Evolutionary conservation across 140 eudicot genomes (phyloP), one percentile per base, ranked within the genome.

Genomic region (Bidens hawaiensis): DNA sequence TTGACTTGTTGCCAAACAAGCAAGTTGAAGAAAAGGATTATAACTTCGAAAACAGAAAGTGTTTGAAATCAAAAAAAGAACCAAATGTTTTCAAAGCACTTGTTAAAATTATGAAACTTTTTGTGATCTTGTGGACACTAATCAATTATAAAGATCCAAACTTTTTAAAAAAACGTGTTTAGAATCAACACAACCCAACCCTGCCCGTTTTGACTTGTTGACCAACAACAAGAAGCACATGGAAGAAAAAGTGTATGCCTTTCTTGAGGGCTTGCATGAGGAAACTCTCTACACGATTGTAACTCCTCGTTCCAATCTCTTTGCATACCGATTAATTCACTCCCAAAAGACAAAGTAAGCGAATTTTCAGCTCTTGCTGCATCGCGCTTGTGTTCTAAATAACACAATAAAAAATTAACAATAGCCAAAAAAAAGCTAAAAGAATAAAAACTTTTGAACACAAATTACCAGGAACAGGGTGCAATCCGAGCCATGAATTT

Each of bases 251-350:
- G 7, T 12, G 11, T 5, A 56, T 67, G 87, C 99, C 97, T 83
- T 80, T 94, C 99, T 79, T 83, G 99, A 62, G 88, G 86, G 38
- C 78, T 81, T 48, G 90, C 65, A 77, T 83, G 99, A 7, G 99
- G 97, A 74, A 94, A 94, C 75, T 94, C 99, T 56, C 97, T 85
- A 79, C 99, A 94, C 27, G 97, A 83, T 68, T 94, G 99, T 73
- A 94, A 62, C 49, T 94, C 99, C 68, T 94, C 99, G 28, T 94
- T 94, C 99, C 99, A 94, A 74, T 94, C 99, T 69, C 99, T 84
- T 76, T 94, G 99, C 99, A 94, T 94, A 38, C 99, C 99, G 42
- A 94, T 88, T 57, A 94, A 82, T 68, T 94, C 99, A 57, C 99
- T 85, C 81, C 99, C 99, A 85, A 89, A 94, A 0, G 99, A 79